A percentile compares a stretch with the other conserved stretches of the same genome.
Conservation (phyloP, 2,329 filamentous ascomycete species). For the Penicillium thymicola region DNA sequence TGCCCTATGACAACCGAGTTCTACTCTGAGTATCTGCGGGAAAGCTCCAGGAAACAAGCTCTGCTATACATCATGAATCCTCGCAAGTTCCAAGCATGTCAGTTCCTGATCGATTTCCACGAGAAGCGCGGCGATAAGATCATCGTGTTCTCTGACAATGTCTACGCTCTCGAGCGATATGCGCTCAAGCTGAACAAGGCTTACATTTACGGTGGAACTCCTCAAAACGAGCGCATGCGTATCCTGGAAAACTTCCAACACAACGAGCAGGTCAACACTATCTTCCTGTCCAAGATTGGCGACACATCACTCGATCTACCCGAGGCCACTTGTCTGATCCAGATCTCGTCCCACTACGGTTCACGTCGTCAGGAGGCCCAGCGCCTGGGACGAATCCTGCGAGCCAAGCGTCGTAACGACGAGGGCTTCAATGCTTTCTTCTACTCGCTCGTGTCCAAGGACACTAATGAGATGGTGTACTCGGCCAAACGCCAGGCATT, state of each 20-base stretch:
- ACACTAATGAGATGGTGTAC: slow-evolving; percentile 97
- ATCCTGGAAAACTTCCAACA: slow-evolving; percentile 95
- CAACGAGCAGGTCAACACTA: slow-evolving; percentile 82
- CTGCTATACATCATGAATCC: slow-evolving; percentile 96
- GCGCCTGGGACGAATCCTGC: slow-evolving; percentile 83
- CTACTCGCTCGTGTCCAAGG: slow-evolving; percentile 94
- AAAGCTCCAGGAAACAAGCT: slow-evolving; percentile 63
- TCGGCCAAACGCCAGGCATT: slow-evolving; percentile 96
- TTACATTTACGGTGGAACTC: slow-evolving; percentile 87
- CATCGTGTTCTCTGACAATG: slow-evolving; percentile 97
- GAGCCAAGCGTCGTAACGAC: slow-evolving; percentile 93
- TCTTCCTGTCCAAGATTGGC: slow-evolving; percentile 96
- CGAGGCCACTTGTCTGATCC: slow-evolving; percentile 93
- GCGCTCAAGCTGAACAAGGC: slow-evolving; percentile 80
- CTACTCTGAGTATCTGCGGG: slow-evolving; percentile 84
- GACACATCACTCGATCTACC: slow-evolving; percentile 97
- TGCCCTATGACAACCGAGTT: slow-evolving; percentile 99
- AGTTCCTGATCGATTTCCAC: slow-evolving; percentile 98
- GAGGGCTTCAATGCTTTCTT: slow-evolving; percentile 99
- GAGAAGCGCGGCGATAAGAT: slow-evolving; percentile 94
- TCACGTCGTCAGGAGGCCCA: slow-evolving; percentile 96
- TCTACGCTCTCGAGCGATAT: slow-evolving; percentile 85
- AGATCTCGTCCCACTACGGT: slow-evolving; percentile 96
- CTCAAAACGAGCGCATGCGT: slow-evolving; percentile 76
- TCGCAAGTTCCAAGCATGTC: slow-evolving; percentile 91